Evolutionary conservation across 2,329 filamentous ascomycete genomes (phyloP).

Genomic region (Monilinia vaccinii-corymbosi): DNA sequence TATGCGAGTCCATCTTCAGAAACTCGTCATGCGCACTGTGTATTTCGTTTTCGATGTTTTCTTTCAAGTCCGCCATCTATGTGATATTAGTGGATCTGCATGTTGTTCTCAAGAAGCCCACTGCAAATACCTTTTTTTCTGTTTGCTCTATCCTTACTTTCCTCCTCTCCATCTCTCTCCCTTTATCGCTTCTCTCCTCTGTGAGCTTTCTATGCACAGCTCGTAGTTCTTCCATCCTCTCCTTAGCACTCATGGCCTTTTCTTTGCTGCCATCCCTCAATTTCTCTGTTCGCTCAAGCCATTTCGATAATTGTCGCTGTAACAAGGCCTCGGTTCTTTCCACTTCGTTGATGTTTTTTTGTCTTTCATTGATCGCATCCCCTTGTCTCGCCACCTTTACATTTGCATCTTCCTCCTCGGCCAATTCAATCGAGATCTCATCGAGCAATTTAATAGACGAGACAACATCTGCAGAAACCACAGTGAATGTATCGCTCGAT

Average conservation of each 20-base stretch:
- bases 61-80: conserved; percentile 94
- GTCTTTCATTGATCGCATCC: conserved; percentile 78
- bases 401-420: conserved; percentile 87
- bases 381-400: conserved; percentile 70
- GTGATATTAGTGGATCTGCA: conserved; percentile 3
- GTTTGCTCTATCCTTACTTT: conserved; percentile 95
- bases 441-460: conserved; percentile 83
- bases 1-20: conserved; percentile 93
- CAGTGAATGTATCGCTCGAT: conserved; percentile 78
- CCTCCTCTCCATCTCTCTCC: conserved; percentile 83
- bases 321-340: conserved; percentile 80
- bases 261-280: conserved; percentile 70
- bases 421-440: conserved; percentile 74
- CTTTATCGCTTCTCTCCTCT: conserved; percentile 78
- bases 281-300: conserved; percentile 78
- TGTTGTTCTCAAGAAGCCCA: not conserved
- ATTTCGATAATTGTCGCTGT: conserved; percentile 74
- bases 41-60: conserved; percentile 93
- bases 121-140: conserved; percentile 80
- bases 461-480: conserved; percentile 77
- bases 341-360: conserved; percentile 83
- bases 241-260: conserved; percentile 72
- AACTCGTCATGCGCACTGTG: conserved; percentile 88
- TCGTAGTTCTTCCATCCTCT: conserved; percentile 83
- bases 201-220: conserved; percentile 70